A percentile compares a stretch with the other conserved stretches of the same genome.
These are phyloP conservation scores for Globisporangium apiculatum DNA, from an alignment of 352 stramenopile species.

Conservation along the genomic window DNA sequence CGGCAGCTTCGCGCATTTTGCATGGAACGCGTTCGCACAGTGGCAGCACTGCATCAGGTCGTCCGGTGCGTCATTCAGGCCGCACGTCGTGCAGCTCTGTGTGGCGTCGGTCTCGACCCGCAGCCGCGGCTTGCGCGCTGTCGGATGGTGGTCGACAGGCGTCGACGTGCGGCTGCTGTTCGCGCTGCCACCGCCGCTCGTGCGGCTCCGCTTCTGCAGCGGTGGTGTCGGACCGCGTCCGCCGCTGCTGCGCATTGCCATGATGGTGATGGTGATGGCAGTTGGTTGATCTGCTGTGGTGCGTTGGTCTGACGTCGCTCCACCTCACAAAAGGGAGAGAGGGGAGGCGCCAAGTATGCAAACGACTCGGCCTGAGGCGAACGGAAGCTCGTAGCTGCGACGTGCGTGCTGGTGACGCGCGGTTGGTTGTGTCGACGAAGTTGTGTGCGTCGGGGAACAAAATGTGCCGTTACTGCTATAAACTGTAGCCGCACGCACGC, in stretches of 20 bases:
- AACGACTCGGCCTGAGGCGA: too few species aligned
- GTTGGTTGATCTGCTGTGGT: not conserved
- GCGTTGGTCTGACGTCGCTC: not conserved
- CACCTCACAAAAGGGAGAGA: not conserved
- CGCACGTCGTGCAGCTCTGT: slow-evolving; percentile 13
- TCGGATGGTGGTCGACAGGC: not conserved
- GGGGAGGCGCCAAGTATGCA: too few species aligned
- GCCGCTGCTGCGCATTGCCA: slow-evolving; percentile 4
- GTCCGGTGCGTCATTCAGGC: slow-evolving; percentile 2
- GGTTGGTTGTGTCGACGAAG: too few species aligned
- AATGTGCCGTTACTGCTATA: too few species aligned
- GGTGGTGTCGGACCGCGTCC: slow-evolving; percentile 3
- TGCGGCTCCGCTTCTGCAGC: slow-evolving; percentile 5
- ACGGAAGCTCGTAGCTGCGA: too few species aligned
- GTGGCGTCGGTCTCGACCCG: slow-evolving; percentile 1
- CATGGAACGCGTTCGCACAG: slow-evolving; percentile 51
- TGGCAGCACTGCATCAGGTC: slow-evolving; percentile 48
- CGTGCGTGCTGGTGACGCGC: too few species aligned
- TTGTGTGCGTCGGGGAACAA: too few species aligned
- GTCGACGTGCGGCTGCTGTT: slow-evolving; percentile 7
- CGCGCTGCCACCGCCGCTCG: not conserved
- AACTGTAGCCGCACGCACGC: too few species aligned
- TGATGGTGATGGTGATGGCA: not conserved
- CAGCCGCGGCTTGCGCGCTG: slow-evolving; percentile 1
- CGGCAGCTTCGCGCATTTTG: slow-evolving; percentile 53